phyloP scores from a whole-genome alignment of 495 filamentous ascomycete species.

The Cryomyces antarcticus region DNA sequence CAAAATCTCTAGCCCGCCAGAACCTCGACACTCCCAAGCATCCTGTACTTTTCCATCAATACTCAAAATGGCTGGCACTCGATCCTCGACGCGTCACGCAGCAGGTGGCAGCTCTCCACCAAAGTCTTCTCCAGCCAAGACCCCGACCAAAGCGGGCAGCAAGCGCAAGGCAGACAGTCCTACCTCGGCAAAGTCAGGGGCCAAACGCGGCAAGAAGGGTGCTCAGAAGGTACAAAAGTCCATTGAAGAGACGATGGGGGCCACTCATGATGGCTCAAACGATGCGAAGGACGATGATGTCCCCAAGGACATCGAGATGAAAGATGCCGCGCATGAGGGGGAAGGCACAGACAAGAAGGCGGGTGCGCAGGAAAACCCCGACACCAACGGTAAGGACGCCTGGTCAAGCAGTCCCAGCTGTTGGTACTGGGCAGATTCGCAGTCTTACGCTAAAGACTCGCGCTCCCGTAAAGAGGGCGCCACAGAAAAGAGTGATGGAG shows the following conservation, averaged over 20 bases:
- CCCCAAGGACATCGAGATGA: constrained; percentile 8
- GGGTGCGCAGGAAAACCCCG: background rate
- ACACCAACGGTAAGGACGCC: background rate
- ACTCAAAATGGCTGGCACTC: constrained; percentile 12
- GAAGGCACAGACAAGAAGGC: background rate
- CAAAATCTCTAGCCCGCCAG: no score
- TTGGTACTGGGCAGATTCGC: constrained; percentile 5
- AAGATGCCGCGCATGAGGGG: constrained; percentile 1
- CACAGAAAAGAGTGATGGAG: background rate
- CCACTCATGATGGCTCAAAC: background rate
- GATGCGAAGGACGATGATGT: constrained; percentile 2
- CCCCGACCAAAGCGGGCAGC: constrained; percentile 6
- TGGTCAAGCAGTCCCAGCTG: constrained; percentile 3
- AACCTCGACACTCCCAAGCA: no score
- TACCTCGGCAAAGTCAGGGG: constrained; percentile 3
- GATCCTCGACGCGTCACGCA: constrained; percentile 9
- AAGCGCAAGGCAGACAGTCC: constrained; percentile 18
- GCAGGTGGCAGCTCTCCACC: constrained; percentile 3
- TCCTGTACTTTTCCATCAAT: background rate
- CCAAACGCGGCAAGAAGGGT: constrained; percentile 13
- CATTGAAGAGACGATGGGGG: constrained; percentile 17
- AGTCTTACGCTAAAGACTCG: background rate
- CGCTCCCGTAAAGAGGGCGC: background rate
- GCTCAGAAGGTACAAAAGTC: constrained; percentile 18
- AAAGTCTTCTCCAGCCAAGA: constrained; percentile 1